Evolutionary conservation across 176 grass and related monocot genomes (phyloP).

Genomic region (Carex scoparia): DNA sequence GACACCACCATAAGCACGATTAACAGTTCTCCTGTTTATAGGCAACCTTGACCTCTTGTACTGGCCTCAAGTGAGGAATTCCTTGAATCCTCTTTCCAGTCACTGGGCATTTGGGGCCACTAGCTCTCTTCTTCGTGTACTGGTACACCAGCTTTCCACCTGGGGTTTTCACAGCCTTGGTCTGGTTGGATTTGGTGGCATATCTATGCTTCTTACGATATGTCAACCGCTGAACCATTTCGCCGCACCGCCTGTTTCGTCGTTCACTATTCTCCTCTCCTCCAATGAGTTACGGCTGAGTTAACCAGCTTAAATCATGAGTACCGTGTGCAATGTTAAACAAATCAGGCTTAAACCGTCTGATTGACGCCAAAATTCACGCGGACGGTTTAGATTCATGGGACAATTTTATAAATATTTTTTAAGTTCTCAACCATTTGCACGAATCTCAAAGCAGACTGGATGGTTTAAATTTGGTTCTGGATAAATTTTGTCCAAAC

Average conservation of each 20-base stretch:
- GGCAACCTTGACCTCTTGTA: too few species aligned
- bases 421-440: too few species aligned
- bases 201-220: slow-evolving; percentile 93
- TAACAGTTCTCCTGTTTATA: too few species aligned
- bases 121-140: slow-evolving; percentile 90
- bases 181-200: slow-evolving; percentile 97
- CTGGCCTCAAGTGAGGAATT: too few species aligned
- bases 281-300: background rate
- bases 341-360: too few species aligned
- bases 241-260: background rate
- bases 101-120: slow-evolving; percentile 86
- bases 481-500: too few species aligned
- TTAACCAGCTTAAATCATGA: background rate
- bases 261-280: slow-evolving; percentile 1
- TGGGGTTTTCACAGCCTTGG: slow-evolving; percentile 88
- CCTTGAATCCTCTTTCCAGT: slow-evolving; percentile 97
- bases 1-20: too few species aligned
- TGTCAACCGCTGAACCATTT: slow-evolving; percentile 85
- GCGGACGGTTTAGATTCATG: too few species aligned
- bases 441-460: too few species aligned
- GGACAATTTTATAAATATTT: too few species aligned
- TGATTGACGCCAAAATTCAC: too few species aligned
- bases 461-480: too few species aligned
- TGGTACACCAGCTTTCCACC: slow-evolving; percentile 94
- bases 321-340: background rate